Base-by-base conservation (phyloP, 1,284 basidiomycete species). In the Trichosporon ovoides region DNA sequence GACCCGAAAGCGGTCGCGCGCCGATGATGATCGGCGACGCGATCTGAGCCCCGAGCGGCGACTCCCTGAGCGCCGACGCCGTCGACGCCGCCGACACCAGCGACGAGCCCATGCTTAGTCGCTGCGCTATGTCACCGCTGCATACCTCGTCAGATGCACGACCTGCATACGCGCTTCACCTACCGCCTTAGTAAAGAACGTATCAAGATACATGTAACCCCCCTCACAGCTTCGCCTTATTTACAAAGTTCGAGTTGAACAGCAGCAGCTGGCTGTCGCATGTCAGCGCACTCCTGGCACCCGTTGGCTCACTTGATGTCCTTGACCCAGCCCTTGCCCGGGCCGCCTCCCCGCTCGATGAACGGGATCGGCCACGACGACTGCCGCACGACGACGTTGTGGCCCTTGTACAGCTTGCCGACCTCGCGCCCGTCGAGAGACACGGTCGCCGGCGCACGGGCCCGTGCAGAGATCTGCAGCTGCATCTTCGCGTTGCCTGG, bases 351-450 rank as follows among this genome's bases (percentile, higher is more conserved):
- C 24, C 89, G 82, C 68, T 90, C 91, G 70, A 94, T 88, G 74
- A 92, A 97, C 0, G 93, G 94, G 22, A 97, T 91, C 6, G 93
- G 92, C 70, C 84, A 91, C 22, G 85, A 85, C 0, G 91, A 94
- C 56, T 87, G 87, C 50, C 86, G 83, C 9, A 98, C 87, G 14
- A 85, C 84, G 13, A 96, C 87, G 3, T 85, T 87, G 77, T 96
- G 89, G 11, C 89, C 89, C 2, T 89, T 87, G 55, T 84, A 81
- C 11, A 97, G 82, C 6, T 87, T 81, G 65, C 87, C 87, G 2
- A 90, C 87, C 31, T 85, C 84, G 56, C 89, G 85, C 7, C 94
- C 94, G 73, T 98, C 94, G 83, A 97, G 89, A 0, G 90, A 91
- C 16, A 97, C 83, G 46, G 91, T 90, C 1, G 89, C 91, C 5